Percentiles rank a stretch among this genome's conserved stretches.
Conservation (phyloP, 257 asterid species). For the Oldenlandia corymbosa region DNA sequence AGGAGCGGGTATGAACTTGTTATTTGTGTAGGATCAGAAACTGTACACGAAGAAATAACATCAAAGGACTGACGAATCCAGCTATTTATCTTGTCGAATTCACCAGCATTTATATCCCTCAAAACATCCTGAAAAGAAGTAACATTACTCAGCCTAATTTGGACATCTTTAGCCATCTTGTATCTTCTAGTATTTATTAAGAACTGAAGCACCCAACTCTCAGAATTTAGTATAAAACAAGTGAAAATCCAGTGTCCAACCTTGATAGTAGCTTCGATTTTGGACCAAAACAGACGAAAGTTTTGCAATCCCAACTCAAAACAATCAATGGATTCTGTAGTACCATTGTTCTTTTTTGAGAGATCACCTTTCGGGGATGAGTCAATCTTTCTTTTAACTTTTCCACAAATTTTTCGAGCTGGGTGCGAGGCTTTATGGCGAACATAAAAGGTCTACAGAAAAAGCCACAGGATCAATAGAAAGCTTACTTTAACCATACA, state of each 20-base stretch:
- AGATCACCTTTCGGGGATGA: conserved; percentile 30
- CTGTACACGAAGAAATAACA: conserved; percentile 38
- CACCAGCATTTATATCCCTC: conserved; percentile 52
- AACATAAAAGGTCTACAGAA: conserved; percentile 66
- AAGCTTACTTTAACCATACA: not conserved
- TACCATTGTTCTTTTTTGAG: conserved; percentile 14
- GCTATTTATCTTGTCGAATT: conserved; percentile 50
- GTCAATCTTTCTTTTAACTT: conserved; percentile 48
- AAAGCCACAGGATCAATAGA: not conserved
- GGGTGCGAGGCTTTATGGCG: conserved; percentile 63
- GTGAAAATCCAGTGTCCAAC: conserved; percentile 16
- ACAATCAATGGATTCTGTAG: conserved; percentile 12
- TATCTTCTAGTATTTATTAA: not conserved
- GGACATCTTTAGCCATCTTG: not conserved
- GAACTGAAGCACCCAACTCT: not conserved
- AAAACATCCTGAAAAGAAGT: conserved; percentile 49
- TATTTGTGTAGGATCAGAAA: conserved; percentile 29
- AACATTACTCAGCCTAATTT: not conserved
- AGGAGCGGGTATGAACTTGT: conserved; percentile 53
- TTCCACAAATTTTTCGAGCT: conserved; percentile 40
- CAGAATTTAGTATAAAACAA: not conserved
- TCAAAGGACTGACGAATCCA: conserved; percentile 69
- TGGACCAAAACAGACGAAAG: conserved; percentile 58
- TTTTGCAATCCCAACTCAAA: conserved; percentile 37
- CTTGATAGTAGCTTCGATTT: conserved; percentile 56